Evolutionary conservation across 2,329 filamentous ascomycete genomes (phyloP), one percentile per base, ranked within the genome.

Genomic region (Alternaria incomplexa): DNA sequence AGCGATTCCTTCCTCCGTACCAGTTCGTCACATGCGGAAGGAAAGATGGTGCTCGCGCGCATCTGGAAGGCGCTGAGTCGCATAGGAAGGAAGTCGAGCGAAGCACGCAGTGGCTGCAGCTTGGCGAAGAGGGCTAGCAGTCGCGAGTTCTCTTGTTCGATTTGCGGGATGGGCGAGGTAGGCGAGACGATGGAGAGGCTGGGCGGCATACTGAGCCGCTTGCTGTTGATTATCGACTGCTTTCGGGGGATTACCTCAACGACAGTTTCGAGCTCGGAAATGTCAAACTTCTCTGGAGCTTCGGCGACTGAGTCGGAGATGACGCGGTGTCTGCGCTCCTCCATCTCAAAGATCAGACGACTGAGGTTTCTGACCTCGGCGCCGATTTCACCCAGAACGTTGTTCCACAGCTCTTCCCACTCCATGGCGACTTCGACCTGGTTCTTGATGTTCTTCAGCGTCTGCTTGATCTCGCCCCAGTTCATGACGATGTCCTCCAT

Each of bases 401-500:
- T 93, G 72, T 93, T 93, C 95, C 96, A 98, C 36, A 99, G 85
- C 81, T 98, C 94, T 79, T 97, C 94, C 95, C 95, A 99, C 77
- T 99, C 96, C 93, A 98, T 97, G 50, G 96, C 96, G 62, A 97
- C 89, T 80, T 98, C 96, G 17, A 99, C 95, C 76, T 98, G 95
- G 51, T 88, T 88, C 77, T 97, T 97, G 59, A 97, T 91, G 25
- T 83, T 90, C 66, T 91, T 91, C 54, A 99, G 83, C 1, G 91
- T 90, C 45, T 84, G 85, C 72, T 93, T 91, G 72, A 97, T 95
- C 68, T 90, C 89, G 47, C 89, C 86, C 96, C 96, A 99, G 73
- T 94, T 92, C 36, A 85, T 85, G 64, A 97, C 84, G 62, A 97
- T 96, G 20, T 86, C 85, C 73, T 98, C 95, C 91, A 98, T 97